A percentile compares a stretch with the other conserved stretches of the same genome.
phyloP scores from a whole-genome alignment of 2,329 filamentous ascomycete species.

The Xenoacremonium recifei region DNA sequence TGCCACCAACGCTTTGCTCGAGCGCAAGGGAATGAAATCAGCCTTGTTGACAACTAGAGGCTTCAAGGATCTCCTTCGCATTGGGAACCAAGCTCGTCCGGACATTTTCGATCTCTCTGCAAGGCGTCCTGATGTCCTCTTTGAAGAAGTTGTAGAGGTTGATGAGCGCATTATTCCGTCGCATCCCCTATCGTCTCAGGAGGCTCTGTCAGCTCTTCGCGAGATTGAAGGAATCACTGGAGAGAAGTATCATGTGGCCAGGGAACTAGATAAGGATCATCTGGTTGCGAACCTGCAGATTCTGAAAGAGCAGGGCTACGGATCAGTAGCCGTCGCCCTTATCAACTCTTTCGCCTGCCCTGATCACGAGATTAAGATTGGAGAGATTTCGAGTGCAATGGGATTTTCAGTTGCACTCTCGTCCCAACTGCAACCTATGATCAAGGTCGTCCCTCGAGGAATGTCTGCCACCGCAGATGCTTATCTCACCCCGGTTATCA shows the following conservation, averaged over 20 bases:
- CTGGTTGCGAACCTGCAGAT: conserved; percentile 55
- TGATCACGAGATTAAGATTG: conserved; percentile 49
- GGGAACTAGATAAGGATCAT: conserved; percentile 51
- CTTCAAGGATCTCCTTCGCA: conserved; percentile 69
- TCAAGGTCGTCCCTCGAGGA: conserved; percentile 39
- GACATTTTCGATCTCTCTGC: conserved; percentile 74
- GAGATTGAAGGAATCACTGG: not conserved
- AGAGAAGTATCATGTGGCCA: not conserved
- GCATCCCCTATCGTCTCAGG: conserved; percentile 61
- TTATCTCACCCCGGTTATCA: conserved; percentile 40
- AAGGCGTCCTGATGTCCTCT: conserved; percentile 65
- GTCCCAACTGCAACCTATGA: conserved; percentile 35
- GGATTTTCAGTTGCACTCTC: conserved; percentile 39
- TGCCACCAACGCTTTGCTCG: conserved; percentile 73
- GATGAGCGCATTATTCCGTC: conserved; percentile 72
- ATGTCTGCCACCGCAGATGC: conserved; percentile 41
- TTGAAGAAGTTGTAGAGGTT: conserved; percentile 69
- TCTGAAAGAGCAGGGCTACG: conserved; percentile 60
- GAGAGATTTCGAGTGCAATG: conserved; percentile 32
- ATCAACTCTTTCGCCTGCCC: conserved; percentile 68
- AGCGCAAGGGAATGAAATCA: conserved; percentile 70
- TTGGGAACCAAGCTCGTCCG: conserved; percentile 72
- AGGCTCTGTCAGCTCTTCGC: not conserved
- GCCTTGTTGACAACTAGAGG: conserved; percentile 71
- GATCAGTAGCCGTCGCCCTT: conserved; percentile 55